Conservation (phyloP, 768 basidiomycete species). For the Ramaria sp. region DNA sequence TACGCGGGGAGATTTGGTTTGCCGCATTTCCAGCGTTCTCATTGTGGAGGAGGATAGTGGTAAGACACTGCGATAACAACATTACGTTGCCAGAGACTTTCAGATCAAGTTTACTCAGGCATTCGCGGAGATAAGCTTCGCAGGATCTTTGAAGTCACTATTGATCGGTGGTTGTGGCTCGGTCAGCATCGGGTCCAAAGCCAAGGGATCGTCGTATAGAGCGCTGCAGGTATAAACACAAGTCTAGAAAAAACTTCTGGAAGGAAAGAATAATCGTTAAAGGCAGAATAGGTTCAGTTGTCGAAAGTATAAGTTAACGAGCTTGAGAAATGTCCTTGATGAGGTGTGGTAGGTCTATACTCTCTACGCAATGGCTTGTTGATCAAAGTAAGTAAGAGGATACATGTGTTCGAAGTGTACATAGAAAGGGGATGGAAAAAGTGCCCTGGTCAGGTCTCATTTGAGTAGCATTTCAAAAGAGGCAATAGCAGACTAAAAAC, state of each 20-base stretch:
- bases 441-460: slow-evolving; percentile 40
- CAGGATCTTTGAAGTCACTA: neutral
- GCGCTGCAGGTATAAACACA: slow-evolving; percentile 42
- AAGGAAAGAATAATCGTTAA: slow-evolving; percentile 32
- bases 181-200: neutral
- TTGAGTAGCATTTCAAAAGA: slow-evolving; percentile 56
- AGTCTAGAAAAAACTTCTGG: slow-evolving; percentile 51
- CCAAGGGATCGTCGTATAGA: slow-evolving; percentile 41
- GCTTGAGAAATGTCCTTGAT: slow-evolving; percentile 80
- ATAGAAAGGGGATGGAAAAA: slow-evolving; percentile 52
- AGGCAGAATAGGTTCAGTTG: neutral
- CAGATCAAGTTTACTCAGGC: slow-evolving; percentile 43
- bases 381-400: neutral
- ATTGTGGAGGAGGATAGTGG: slow-evolving; percentile 48
- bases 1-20: neutral
- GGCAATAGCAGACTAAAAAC: no score
- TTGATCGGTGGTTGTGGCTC: neutral
- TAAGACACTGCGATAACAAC: slow-evolving; percentile 65
- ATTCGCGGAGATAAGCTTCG: slow-evolving; percentile 7
- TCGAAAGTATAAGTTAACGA: slow-evolving; percentile 77
- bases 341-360: slow-evolving; percentile 68
- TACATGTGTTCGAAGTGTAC: slow-evolving; percentile 23
- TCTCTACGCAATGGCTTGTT: slow-evolving; percentile 26
- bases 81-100: slow-evolving; percentile 73
- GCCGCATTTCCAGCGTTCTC: slow-evolving; percentile 20